phyloP scores from a whole-genome alignment of 2,329 filamentous ascomycete species.

The Sphaceloma murrayae region DNA sequence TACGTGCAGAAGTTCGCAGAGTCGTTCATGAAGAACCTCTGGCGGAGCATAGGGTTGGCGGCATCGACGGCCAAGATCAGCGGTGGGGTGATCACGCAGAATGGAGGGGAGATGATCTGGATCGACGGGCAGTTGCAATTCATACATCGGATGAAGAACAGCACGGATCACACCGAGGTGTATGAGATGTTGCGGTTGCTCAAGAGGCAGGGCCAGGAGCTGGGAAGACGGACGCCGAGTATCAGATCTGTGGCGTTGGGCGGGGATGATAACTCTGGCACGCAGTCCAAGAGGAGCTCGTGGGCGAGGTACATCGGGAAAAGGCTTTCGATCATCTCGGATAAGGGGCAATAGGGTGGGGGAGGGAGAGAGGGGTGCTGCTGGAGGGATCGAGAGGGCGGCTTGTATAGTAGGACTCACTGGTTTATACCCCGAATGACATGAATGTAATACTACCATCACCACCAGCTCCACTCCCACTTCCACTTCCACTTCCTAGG shows the following conservation, averaged over 20 bases:
- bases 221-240: constrained; percentile 8
- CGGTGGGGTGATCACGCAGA: constrained; percentile 23
- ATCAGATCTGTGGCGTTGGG: neutral
- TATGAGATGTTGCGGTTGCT: constrained; percentile 27
- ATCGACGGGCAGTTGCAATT: constrained; percentile 28
- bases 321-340: constrained; percentile 9
- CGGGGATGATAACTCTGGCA: constrained; percentile 7
- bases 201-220: constrained; percentile 18
- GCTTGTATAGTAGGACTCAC: neutral
- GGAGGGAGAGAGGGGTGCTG: neutral
- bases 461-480: too few relatives aligned
- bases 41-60: constrained; percentile 14
- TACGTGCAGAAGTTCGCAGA: constrained; percentile 22
- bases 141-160: constrained; percentile 30
- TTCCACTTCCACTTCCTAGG: neutral
- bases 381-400: neutral
- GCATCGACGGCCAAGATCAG: constrained; percentile 20
- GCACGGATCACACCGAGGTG: constrained; percentile 29
- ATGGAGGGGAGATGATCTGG: constrained; percentile 33
- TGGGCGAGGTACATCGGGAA: constrained; percentile 13
- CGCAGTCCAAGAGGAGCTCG: constrained; percentile 12
- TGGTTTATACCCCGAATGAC: constrained; percentile 10
- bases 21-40: constrained; percentile 7
- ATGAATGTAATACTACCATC: constrained; percentile 3
- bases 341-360: neutral